Evolutionary conservation across 345 rosid species (phyloP).

Genomic region (Populus ilicifolia): DNA sequence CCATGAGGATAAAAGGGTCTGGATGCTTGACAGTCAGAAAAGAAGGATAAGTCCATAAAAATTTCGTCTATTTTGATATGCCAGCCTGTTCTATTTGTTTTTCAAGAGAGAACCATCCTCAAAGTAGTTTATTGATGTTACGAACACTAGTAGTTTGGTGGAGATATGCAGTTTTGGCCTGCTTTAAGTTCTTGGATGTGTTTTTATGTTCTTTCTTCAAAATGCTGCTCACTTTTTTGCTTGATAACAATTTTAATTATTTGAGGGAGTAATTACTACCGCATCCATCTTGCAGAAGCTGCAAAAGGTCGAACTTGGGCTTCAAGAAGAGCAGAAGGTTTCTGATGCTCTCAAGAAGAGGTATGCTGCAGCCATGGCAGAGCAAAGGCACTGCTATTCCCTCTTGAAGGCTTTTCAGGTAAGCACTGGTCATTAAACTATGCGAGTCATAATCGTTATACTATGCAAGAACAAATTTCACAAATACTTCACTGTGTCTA

Average conservation of each 20-base stretch:
- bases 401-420: conserved; percentile 69
- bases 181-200: not conserved
- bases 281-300: conserved; percentile 54
- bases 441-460: not conserved
- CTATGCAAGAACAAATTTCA: not conserved
- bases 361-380: conserved; percentile 55
- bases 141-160: not conserved
- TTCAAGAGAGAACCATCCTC: not conserved
- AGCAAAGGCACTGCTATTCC: conserved; percentile 52
- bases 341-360: conserved; percentile 55
- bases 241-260: conserved; percentile 1
- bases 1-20: not conserved
- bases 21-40: too few relatives aligned
- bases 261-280: conserved; percentile 2
- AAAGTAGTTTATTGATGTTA: not conserved
- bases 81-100: too few relatives aligned
- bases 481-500: not conserved
- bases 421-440: conserved; percentile 11
- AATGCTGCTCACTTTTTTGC: not conserved
- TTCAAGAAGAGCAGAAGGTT: conserved; percentile 58
- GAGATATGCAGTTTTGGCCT: not conserved
- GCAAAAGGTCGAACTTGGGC: conserved; percentile 52
- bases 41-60: too few relatives aligned
- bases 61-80: too few relatives aligned
- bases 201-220: not conserved